Evolutionary conservation across 306 rosid species (phyloP).

Genomic region (Morella rubra): DNA sequence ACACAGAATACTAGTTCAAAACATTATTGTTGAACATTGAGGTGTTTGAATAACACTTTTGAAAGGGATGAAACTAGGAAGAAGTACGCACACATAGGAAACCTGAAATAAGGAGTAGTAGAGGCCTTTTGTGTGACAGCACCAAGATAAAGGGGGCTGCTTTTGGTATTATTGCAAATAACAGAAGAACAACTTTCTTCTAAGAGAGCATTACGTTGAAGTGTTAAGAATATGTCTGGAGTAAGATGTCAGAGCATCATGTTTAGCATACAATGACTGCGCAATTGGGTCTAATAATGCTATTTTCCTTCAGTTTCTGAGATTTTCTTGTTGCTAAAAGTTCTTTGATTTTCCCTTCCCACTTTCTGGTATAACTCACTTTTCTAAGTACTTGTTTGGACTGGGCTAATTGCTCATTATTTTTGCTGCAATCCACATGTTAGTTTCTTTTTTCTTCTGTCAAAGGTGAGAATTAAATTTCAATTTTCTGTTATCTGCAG

Average conservation of each 20-base stretch:
- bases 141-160: neutral
- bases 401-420: neutral
- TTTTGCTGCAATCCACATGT: conserved; percentile 10
- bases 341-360: neutral
- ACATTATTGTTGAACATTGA: neutral
- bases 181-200: neutral
- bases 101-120: neutral
- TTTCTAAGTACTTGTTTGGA: neutral
- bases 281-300: neutral
- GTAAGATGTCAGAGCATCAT: neutral
- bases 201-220: neutral
- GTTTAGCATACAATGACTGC: neutral
- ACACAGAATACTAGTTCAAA: neutral
- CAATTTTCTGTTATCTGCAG: conserved; percentile 44
- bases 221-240: neutral
- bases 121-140: neutral
- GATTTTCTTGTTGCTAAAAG: neutral
- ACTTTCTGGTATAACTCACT: conserved; percentile 2
- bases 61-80: neutral
- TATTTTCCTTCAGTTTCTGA: neutral
- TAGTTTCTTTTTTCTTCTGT: neutral
- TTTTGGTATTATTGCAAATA: neutral
- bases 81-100: neutral
- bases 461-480: neutral
- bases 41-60: neutral